phyloP scores from a whole-genome alignment of 2,329 filamentous ascomycete genomes.

The Fusarium sp. region DNA sequence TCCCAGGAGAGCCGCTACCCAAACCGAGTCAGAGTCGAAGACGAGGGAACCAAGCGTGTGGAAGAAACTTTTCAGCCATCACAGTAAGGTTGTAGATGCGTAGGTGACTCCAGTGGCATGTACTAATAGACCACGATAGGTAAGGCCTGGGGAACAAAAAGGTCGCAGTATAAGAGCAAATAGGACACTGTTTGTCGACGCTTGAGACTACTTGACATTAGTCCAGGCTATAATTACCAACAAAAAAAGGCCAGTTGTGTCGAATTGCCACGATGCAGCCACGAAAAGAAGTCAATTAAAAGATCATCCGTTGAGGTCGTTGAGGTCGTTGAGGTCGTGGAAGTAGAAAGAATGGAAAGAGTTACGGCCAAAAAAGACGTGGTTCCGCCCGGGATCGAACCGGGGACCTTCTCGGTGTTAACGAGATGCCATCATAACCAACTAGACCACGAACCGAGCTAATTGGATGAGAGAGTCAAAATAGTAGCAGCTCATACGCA shows the following conservation, averaged over 20 bases:
- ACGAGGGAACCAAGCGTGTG: neutral
- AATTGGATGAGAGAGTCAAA: rapidly evolving
- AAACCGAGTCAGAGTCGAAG: neutral
- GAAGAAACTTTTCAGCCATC: neutral
- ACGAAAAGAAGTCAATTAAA: rapidly evolving
- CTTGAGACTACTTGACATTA: too few species aligned
- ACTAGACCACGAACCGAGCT: conserved; percentile 44
- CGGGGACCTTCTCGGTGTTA: conserved; percentile 48
- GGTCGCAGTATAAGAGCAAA: neutral
- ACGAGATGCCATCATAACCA: conserved; percentile 47
- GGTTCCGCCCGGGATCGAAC: conserved; percentile 46
- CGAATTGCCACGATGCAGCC: neutral
- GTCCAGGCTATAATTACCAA: neutral
- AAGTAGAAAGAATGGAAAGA: rapidly evolving
- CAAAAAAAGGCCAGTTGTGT: neutral
- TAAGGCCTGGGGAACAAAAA: too few species aligned
- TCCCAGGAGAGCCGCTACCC: neutral
- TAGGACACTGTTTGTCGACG: too few species aligned
- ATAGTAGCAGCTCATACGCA: rapidly evolving
- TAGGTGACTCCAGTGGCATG: rapidly evolving
- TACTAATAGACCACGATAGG: too few species aligned
- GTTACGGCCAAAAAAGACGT: conserved; percentile 20
- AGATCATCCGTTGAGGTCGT: rapidly evolving
- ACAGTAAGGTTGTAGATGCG: rapidly evolving
- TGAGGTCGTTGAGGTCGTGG: rapidly evolving